Conservation (phyloP, 768 basidiomycete genomes). For the Cantharellus anzutake region DNA sequence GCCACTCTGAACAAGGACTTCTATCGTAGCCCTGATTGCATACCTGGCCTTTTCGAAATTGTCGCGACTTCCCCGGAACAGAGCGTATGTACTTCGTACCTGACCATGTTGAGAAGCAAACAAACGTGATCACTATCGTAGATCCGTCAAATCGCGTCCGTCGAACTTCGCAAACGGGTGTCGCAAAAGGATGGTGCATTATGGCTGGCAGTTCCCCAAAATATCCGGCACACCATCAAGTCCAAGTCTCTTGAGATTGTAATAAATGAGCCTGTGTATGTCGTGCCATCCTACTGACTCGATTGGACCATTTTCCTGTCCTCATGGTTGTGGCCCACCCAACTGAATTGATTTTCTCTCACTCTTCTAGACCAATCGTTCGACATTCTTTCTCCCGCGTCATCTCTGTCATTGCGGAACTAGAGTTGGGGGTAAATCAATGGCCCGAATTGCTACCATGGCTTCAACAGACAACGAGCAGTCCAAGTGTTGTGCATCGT, state of each 20-base stretch:
- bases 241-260: slow-evolving; percentile 58
- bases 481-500: slow-evolving; percentile 50
- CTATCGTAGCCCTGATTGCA: slow-evolving; percentile 82
- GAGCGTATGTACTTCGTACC: slow-evolving; percentile 34
- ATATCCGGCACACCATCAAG: slow-evolving; percentile 71
- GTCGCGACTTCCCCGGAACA: slow-evolving; percentile 69
- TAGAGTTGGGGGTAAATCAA: slow-evolving; percentile 59
- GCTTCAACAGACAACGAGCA: slow-evolving; percentile 58
- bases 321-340: slow-evolving; percentile 7
- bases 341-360: slow-evolving; percentile 6
- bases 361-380: slow-evolving; percentile 49
- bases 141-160: slow-evolving; percentile 93
- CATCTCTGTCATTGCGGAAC: slow-evolving; percentile 76
- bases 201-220: slow-evolving; percentile 54
- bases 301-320: background rate
- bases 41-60: slow-evolving; percentile 77
- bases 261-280: slow-evolving; percentile 60
- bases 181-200: slow-evolving; percentile 56
- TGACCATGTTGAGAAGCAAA: background rate
- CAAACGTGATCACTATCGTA: slow-evolving; percentile 16
- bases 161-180: slow-evolving; percentile 90
- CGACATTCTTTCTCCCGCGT: slow-evolving; percentile 87
- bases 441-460: slow-evolving; percentile 85
- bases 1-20: slow-evolving; percentile 77
- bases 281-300: slow-evolving; percentile 1